These are phyloP conservation scores for Xylaria telfairii DNA, from an alignment of 495 filamentous ascomycete species.

Conservation along the genomic window DNA sequence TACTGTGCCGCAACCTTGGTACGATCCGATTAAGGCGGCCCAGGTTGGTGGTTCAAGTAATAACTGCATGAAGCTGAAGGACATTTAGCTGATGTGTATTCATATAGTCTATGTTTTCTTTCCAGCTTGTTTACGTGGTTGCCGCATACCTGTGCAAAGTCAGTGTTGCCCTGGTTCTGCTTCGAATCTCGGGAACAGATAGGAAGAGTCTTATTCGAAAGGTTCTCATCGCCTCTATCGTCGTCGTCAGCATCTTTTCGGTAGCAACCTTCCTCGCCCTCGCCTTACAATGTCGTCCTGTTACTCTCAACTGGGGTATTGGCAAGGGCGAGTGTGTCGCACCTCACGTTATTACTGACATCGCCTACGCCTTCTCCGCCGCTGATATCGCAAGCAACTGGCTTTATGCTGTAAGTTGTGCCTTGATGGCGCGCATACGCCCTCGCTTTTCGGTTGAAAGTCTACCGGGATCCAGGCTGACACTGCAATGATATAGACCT, in stretches of 20 bases:
- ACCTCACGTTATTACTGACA: constrained; percentile 11
- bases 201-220: constrained; percentile 16
- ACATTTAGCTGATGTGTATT: neutral
- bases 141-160: constrained; percentile 20
- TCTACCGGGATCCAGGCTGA: neutral
- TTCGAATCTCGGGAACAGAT: constrained; percentile 18
- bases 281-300: constrained; percentile 17
- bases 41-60: constrained; percentile 12
- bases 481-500: neutral
- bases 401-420: constrained; percentile 15
- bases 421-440: neutral
- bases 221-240: constrained; percentile 9
- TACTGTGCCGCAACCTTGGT: constrained; percentile 1
- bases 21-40: constrained; percentile 13
- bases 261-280: constrained; percentile 19
- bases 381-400: constrained; percentile 23
- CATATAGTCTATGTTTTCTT: constrained; percentile 10
- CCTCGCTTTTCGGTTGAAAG: neutral
- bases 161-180: constrained; percentile 20
- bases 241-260: constrained; percentile 13
- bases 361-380: constrained; percentile 22
- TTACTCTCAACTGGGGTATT: constrained; percentile 21
- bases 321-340: constrained; percentile 19
- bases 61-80: neutral
- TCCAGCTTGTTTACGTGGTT: constrained; percentile 21